A percentile compares a stretch with the other conserved stretches of the same genome.
phyloP scores from a whole-genome alignment of 176 grass and related monocot species.

The Tuctoria greenei region DNA sequence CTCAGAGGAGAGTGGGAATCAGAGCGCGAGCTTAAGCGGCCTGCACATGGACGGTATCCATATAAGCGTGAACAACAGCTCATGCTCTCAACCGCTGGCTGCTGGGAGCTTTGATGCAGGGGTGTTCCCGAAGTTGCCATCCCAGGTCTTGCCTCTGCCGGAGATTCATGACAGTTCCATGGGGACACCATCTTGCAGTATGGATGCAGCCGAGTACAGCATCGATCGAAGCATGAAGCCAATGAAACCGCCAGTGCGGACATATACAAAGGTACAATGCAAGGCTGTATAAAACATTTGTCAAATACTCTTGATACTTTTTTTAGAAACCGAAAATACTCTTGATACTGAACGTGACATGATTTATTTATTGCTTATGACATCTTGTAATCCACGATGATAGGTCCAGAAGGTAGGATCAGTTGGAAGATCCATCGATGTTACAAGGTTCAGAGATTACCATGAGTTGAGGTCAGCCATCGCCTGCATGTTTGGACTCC shows the following conservation, averaged over 20 bases:
- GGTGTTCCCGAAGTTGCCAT: slow-evolving; percentile 48
- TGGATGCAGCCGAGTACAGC: slow-evolving; percentile 54
- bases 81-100: slow-evolving; percentile 39
- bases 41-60: slow-evolving; percentile 46
- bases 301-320: background rate
- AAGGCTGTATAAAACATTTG: background rate
- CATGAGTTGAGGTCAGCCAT: slow-evolving; percentile 81
- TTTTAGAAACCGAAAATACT: no score
- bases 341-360: slow-evolving; percentile 12
- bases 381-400: slow-evolving; percentile 13
- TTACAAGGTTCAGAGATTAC: slow-evolving; percentile 88
- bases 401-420: slow-evolving; percentile 94
- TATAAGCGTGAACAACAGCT: slow-evolving; percentile 36
- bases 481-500: slow-evolving; percentile 85
- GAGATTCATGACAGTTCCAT: slow-evolving; percentile 55
- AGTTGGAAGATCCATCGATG: slow-evolving; percentile 96
- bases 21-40: slow-evolving; percentile 43
- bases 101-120: slow-evolving; percentile 39
- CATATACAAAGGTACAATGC: slow-evolving; percentile 82
- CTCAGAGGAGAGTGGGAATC: slow-evolving; percentile 50
- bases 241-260: slow-evolving; percentile 66
- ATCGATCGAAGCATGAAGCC: slow-evolving; percentile 53
- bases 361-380: slow-evolving; percentile 10
- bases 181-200: slow-evolving; percentile 76
- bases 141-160: slow-evolving; percentile 47